Percentiles rank a stretch among this genome's conserved stretches.
These are phyloP conservation scores for Myxozyma vanderwaltii DNA, from an alignment of 805 yeast species.

Conservation along the genomic window DNA sequence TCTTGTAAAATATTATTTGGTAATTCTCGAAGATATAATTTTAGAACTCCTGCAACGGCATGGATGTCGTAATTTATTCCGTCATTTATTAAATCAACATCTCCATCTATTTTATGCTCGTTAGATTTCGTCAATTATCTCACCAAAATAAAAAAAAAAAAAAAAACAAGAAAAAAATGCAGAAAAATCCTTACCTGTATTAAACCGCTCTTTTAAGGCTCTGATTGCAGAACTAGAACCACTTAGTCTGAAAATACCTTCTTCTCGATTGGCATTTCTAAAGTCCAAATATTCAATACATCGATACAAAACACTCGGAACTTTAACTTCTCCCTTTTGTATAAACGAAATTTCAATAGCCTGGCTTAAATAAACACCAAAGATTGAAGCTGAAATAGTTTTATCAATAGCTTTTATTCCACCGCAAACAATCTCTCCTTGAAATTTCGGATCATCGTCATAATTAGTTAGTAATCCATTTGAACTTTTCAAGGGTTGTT, in stretches of 20 bases:
- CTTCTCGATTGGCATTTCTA: slow-evolving; percentile 76
- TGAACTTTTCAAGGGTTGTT: slow-evolving; percentile 1
- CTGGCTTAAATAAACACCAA: slow-evolving; percentile 28
- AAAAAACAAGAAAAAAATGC: no score
- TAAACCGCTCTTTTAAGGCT: slow-evolving; percentile 67
- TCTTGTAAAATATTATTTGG: slow-evolving; percentile 70
- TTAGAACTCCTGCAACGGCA: slow-evolving; percentile 82
- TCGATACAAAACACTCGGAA: slow-evolving; percentile 77
- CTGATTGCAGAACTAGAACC: slow-evolving; percentile 82
- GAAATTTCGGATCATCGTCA: slow-evolving; percentile 19
- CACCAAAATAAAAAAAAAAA: neutral
- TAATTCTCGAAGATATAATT: slow-evolving; percentile 76
- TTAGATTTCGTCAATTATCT: neutral
- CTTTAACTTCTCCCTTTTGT: slow-evolving; percentile 34
- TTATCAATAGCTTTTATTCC: slow-evolving; percentile 21
- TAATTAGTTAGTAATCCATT: neutral
- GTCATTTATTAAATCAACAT: slow-evolving; percentile 58
- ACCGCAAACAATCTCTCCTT: slow-evolving; percentile 24
- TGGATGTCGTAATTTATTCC: slow-evolving; percentile 60
- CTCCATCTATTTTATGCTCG: slow-evolving; percentile 47
- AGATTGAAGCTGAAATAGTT: slow-evolving; percentile 15
- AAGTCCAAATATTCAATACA: slow-evolving; percentile 68
- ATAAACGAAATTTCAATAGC: slow-evolving; percentile 28
- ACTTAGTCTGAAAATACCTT: slow-evolving; percentile 87
- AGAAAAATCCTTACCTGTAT: slow-evolving; percentile 44